Conservation (phyloP, 2,329 filamentous ascomycete genomes). For the Aspergillus flavus region DNA sequence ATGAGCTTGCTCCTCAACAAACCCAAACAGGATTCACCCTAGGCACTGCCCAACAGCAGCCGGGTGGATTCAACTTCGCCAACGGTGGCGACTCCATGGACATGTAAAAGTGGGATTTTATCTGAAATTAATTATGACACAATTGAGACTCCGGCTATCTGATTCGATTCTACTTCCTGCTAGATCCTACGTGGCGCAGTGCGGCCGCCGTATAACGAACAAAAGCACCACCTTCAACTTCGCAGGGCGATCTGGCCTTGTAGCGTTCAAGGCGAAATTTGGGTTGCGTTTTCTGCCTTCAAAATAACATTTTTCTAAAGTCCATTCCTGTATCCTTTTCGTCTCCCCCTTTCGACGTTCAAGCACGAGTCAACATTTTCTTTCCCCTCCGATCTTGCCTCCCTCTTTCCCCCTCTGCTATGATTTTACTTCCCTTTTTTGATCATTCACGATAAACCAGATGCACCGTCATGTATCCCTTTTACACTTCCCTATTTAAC, state of each 20-base stretch:
- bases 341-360: slow-evolving; percentile 1
- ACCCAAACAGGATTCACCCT: slow-evolving; percentile 75
- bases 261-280: background rate
- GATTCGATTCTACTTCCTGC: slow-evolving; percentile 16
- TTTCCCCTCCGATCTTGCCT: slow-evolving; percentile 8
- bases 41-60: slow-evolving; percentile 64
- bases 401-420: slow-evolving; percentile 6
- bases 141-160: slow-evolving; percentile 16
- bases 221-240: slow-evolving; percentile 5
- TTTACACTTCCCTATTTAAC: slow-evolving; percentile 22
- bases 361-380: slow-evolving; percentile 16
- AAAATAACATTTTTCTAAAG: background rate
- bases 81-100: slow-evolving; percentile 73
- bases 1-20: slow-evolving; percentile 73
- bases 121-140: slow-evolving; percentile 18
- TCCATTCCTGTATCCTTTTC: background rate
- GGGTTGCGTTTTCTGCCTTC: background rate
- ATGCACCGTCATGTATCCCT: slow-evolving; percentile 53
- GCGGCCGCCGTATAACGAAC: background rate
- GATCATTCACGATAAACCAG: slow-evolving; percentile 47
- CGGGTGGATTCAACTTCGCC: slow-evolving; percentile 90
- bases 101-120: slow-evolving; percentile 57
- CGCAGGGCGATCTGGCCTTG: slow-evolving; percentile 2
- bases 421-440: slow-evolving; percentile 22
- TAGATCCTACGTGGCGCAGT: slow-evolving; percentile 14